Conservation (phyloP, 2,329 filamentous ascomycete species). For the Cladosporium phlei region DNA sequence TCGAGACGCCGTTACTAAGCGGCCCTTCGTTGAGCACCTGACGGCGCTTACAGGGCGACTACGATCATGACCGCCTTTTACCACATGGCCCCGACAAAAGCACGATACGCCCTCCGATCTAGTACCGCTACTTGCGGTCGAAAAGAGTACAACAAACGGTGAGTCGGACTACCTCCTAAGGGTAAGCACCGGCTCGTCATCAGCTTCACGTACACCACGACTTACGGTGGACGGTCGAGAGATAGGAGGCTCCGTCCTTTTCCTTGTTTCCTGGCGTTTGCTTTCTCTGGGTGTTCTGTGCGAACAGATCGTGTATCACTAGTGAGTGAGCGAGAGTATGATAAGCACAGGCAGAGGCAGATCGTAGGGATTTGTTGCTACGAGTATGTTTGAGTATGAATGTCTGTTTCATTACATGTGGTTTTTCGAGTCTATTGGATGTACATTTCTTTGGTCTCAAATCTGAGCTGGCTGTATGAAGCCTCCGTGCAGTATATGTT, state of each 20-base stretch:
- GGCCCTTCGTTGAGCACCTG: constrained; percentile 4
- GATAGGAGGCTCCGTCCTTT: constrained; percentile 19
- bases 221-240: constrained; percentile 5
- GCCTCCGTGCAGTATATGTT: too few species aligned
- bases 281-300: constrained; percentile 5
- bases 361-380: background rate
- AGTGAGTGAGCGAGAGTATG: background rate
- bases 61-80: background rate
- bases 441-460: too few species aligned
- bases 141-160: constrained; percentile 22
- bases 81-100: background rate
- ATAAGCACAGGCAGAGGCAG: background rate
- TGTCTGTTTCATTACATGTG: too few species aligned
- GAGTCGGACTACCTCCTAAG: constrained; percentile 37
- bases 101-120: background rate
- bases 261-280: constrained; percentile 3
- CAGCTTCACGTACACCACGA: constrained; percentile 11
- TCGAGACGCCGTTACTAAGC: constrained; percentile 55
- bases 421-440: too few species aligned
- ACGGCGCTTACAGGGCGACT: constrained; percentile 9
- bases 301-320: constrained; percentile 1
- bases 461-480: too few species aligned
- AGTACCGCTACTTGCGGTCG: too few species aligned
- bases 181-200: constrained; percentile 31
- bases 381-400: background rate